phyloP scores from a whole-genome alignment of 2,329 filamentous ascomycete species.

The Neonectria faginata region DNA sequence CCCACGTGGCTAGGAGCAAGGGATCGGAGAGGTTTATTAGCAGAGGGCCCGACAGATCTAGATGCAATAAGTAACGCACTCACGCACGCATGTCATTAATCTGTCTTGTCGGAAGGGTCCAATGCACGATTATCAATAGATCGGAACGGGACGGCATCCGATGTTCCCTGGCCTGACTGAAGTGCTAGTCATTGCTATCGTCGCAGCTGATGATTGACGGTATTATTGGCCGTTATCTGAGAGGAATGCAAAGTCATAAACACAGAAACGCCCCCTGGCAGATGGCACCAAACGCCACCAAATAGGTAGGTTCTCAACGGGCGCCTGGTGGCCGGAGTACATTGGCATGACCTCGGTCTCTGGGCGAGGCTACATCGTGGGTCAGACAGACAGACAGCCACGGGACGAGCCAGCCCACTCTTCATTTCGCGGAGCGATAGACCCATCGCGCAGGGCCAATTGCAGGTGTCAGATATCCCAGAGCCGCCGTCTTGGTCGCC shows the following conservation, averaged over 20 bases:
- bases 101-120: neutral
- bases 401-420: slow-evolving; percentile 38
- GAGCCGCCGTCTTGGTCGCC: slow-evolving; percentile 16
- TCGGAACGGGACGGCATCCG: slow-evolving; percentile 36
- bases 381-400: slow-evolving; percentile 3
- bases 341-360: slow-evolving; percentile 13
- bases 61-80: neutral
- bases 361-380: neutral
- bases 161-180: neutral
- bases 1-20: slow-evolving; percentile 39
- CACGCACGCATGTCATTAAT: neutral
- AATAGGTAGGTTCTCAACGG: slow-evolving; percentile 8
- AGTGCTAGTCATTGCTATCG: neutral
- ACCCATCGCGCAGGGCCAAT: slow-evolving; percentile 36
- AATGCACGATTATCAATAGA: slow-evolving; percentile 19
- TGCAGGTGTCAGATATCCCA: slow-evolving; percentile 30
- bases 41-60: neutral
- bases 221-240: neutral
- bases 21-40: slow-evolving; percentile 1
- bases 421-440: slow-evolving; percentile 40
- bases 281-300: slow-evolving; percentile 35
- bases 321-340: slow-evolving; percentile 20
- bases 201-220: neutral
- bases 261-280: slow-evolving; percentile 18
- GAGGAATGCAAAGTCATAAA: neutral